phyloP scores from a whole-genome alignment of 345 rosid species.

The Aethionema arabicum region DNA sequence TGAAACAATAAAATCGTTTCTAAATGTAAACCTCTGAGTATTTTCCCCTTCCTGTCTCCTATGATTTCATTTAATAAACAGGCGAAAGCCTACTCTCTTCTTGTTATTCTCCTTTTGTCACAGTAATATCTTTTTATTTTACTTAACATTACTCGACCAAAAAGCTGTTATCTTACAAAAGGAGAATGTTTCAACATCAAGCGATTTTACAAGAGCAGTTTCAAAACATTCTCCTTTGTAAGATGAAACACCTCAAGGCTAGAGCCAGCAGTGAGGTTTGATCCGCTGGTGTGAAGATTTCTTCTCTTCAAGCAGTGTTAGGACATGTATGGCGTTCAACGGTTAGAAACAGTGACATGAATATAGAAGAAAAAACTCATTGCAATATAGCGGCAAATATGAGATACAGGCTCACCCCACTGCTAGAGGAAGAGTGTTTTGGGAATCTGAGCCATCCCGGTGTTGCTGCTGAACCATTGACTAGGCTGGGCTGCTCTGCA shows the following conservation, averaged over 20 bases:
- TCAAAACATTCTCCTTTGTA: no score
- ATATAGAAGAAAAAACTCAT: slow-evolving; percentile 28
- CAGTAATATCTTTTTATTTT: no score
- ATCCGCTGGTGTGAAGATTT: slow-evolving; percentile 20
- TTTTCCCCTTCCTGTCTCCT: no score
- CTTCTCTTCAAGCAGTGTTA: slow-evolving; percentile 39
- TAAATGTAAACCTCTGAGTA: no score
- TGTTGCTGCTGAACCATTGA: slow-evolving; percentile 30
- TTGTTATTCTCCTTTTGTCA: no score
- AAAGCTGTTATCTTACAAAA: no score
- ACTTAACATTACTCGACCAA: no score
- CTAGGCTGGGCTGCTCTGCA: slow-evolving; percentile 32
- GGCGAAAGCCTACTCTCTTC: no score
- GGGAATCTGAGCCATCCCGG: slow-evolving; percentile 34
- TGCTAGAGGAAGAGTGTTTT: slow-evolving; percentile 29
- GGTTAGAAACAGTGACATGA: slow-evolving; percentile 23
- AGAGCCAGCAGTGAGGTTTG: slow-evolving; percentile 37
- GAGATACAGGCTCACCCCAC: slow-evolving; percentile 31
- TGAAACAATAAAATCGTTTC: background rate
- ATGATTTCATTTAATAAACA: no score
- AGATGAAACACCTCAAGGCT: no score
- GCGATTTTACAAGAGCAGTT: no score
- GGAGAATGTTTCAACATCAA: no score
- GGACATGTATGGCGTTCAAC: slow-evolving; percentile 37
- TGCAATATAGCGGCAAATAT: slow-evolving; percentile 36